Evolutionary conservation across 768 basidiomycete species (phyloP), one percentile per base, ranked within the genome.

Genomic region (Trametes villosa): DNA sequence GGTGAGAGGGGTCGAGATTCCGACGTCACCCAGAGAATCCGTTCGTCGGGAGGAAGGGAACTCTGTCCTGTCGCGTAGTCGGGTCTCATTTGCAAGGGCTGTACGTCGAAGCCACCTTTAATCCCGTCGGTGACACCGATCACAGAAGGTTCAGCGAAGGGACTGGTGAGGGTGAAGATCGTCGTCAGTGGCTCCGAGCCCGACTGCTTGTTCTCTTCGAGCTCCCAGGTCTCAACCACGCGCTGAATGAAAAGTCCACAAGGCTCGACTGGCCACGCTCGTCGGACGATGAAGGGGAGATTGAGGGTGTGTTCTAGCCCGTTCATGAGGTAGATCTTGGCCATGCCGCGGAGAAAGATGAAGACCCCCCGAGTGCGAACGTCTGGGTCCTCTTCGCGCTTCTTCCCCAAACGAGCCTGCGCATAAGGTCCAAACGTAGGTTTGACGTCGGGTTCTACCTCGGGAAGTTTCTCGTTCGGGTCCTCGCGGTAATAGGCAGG

Each of bases 171-270:
- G 18, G 88, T 85, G 72, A 93, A 94, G 26, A 94, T 82, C 15
- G 91, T 92, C 0, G 92, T 91, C n/a, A 93, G 78, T 0, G 85
- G 78, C 18, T 82, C 77, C 38, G 92, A 87, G 11, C 87, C 88
- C 0, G 84, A 82, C n/a, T 77, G 67, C 49, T 83, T 81, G 3
- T 86, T 86, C 55, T 92, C 91, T 18, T 82, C 78, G 6, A 87
- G 68, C 70, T 94, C 92, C 7, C 77, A 76, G 1, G 82, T 78
- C 65, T 91, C 89, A 48, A 92, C 77, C 5, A 84, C 83, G 27
- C 92, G 80, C 67, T 94, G 89, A 42, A 94, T 83, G 76, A 94
- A 79, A 24, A 94, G 82, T 1, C 92, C 92, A 63, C 90, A 87
- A 1, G 92, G 92, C 58, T 78, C 79, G 22, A 92, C 75, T 4